Evolutionary conservation across 2,329 filamentous ascomycete species (phyloP), one percentile per base, ranked within the genome.

Genomic region (Coniochaeta prunicola): DNA sequence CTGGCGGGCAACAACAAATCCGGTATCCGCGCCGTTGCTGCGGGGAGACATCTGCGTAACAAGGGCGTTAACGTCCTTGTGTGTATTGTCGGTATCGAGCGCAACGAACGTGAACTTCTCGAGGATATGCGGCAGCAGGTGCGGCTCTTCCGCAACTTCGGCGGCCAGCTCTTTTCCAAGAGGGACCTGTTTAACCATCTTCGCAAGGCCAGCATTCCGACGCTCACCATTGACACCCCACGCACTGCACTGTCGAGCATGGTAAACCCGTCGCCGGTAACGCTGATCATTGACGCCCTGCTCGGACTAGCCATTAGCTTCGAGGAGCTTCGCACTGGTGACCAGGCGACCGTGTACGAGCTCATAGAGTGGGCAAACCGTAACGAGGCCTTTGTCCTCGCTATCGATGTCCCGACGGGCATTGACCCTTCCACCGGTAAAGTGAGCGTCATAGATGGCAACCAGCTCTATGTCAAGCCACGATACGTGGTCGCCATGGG

Each of bases 1-100:
- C 80, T 97, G n/a, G 92, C 91, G 0, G 93, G 94, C n/a, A 97
- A 97, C 71, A 93, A 96, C 72, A 91, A 91, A 64, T 92, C 88
- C 0, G 92, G 93, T 40, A 87, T 90, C 38, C 83, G 93, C 60
- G 91, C 92, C 3, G 81, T 97, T 57, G 90, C 91, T 15, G 92
- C 92, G 4, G 92, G 88, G 30, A 85, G 94, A 4, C 92, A 97
- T 70, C 81, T 97, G 9, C 86, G 90, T 57, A 93, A 92, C 68
- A 90, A 92, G 63, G 89, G 90, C 21, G 78, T 91, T 58, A 88
- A 91, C 59, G 86, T 96, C 38, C 83, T 96, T 53, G 80, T 96
- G 7, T 94, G 91, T 61, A 81, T 97, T 8, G 85, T 96, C 3
- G 91, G 92, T 0, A 85, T 93, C 60, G 92, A 96, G 69, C 86